Percentiles rank a stretch among this genome's conserved stretches.
phyloP scores from a whole-genome alignment of 179 eudicot species.

The Heliamphora pulchella region DNA sequence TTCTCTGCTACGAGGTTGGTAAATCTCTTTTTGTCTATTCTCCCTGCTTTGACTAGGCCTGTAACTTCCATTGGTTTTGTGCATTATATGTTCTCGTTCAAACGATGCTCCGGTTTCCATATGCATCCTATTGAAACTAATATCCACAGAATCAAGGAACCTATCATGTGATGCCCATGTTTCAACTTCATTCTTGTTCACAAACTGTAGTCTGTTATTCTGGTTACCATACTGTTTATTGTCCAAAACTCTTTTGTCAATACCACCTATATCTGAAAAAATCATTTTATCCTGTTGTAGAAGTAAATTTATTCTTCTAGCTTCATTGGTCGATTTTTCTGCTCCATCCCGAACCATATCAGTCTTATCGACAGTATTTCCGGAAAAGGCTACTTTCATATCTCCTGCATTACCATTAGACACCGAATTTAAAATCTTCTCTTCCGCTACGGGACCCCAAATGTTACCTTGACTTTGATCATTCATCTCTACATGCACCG shows the following conservation, averaged over 20 bases:
- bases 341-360: conserved; percentile 11
- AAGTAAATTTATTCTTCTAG: conserved; percentile 22
- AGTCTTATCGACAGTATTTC: conserved; percentile 9
- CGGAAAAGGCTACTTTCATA: conserved; percentile 15
- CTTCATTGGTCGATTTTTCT: conserved; percentile 14
- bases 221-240: conserved; percentile 26
- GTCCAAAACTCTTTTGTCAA: conserved; percentile 24
- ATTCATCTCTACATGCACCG: conserved; percentile 23
- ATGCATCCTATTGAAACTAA: conserved; percentile 29
- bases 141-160: conserved; percentile 30
- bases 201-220: conserved; percentile 27
- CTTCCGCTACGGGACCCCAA: conserved; percentile 26
- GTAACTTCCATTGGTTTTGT: conserved; percentile 23
- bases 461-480: conserved; percentile 19
- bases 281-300: conserved; percentile 23
- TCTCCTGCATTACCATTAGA: conserved; percentile 14
- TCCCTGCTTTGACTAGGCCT: conserved; percentile 20
- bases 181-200: conserved; percentile 31
- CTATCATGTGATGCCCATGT: conserved; percentile 28
- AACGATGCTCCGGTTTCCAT: conserved; percentile 24
- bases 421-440: conserved; percentile 17
- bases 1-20: conserved; percentile 21
- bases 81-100: conserved; percentile 24
- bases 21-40: conserved; percentile 26
- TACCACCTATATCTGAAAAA: conserved; percentile 22